Conservation (phyloP, 208 protist species). For the Polymyxa betae region DNA sequence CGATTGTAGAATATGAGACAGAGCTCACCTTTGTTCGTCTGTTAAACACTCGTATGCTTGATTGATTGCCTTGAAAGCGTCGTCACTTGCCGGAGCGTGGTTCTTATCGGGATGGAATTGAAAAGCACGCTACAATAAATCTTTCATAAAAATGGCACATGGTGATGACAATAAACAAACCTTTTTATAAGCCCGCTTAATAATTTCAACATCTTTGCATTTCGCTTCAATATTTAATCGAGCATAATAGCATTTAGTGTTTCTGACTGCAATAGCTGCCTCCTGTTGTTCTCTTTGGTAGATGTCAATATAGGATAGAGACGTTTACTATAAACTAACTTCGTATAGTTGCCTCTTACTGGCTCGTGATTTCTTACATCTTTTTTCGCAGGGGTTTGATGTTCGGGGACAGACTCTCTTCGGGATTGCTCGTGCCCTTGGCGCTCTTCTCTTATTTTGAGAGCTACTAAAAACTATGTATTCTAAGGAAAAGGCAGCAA, state of each 20-base stretch:
- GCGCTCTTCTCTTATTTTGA: not conserved
- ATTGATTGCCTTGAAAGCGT: conserved; percentile 33
- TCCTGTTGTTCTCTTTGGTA: conserved; percentile 33
- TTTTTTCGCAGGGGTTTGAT: not conserved
- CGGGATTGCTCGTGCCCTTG: not conserved
- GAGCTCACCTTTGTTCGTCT: not conserved
- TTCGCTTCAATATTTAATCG: not conserved
- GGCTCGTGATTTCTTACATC: not conserved
- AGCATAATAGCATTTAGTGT: conserved; percentile 34
- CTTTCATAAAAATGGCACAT: not conserved
- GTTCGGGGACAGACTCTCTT: not conserved
- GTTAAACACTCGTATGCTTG: conserved; percentile 35
- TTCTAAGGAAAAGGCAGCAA: not conserved
- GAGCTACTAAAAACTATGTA: not conserved
- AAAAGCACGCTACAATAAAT: not conserved
- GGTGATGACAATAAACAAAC: not conserved
- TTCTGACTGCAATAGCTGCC: not conserved
- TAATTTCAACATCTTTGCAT: conserved; percentile 33
- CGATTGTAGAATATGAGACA: not conserved
- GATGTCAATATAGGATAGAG: not conserved
- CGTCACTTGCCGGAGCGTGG: conserved; percentile 11
- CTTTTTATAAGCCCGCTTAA: conserved; percentile 40
- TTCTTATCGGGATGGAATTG: conserved; percentile 51
- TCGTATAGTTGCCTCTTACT: conserved; percentile 21
- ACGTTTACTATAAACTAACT: not conserved